These are phyloP conservation scores for Lepidium sativum DNA, from an alignment of 345 rosid species.

Conservation along the genomic window DNA sequence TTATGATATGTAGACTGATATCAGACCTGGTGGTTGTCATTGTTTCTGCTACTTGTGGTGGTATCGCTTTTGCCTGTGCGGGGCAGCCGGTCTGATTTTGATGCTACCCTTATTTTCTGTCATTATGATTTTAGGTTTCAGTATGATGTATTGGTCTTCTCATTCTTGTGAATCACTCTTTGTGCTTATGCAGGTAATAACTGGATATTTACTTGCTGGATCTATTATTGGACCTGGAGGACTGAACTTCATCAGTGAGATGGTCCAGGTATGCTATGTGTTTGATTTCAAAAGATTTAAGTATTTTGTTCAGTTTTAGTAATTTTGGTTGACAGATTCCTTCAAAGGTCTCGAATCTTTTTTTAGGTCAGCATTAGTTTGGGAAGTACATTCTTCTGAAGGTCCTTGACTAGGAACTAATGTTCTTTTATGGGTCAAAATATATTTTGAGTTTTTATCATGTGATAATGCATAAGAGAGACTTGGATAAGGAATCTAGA, in stretches of 20 bases:
- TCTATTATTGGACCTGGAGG: conserved; percentile 92
- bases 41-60: conserved; percentile 97
- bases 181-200: conserved; percentile 56
- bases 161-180: neutral
- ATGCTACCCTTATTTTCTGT: neutral
- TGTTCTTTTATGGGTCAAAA: neutral
- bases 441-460: neutral
- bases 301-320: neutral
- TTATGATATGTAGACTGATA: conserved; percentile 56
- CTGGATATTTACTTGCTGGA: conserved; percentile 89
- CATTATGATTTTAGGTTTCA: neutral
- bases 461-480: neutral
- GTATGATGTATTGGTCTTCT: neutral
- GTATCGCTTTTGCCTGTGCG: conserved; percentile 97
- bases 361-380: neutral
- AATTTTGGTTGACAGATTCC: neutral
- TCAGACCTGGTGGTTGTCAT: conserved; percentile 91
- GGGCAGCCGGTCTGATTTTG: conserved; percentile 78
- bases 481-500: neutral
- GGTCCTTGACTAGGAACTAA: neutral
- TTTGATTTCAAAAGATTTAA: neutral
- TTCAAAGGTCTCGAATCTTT: neutral
- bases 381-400: neutral
- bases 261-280: conserved; percentile 74
- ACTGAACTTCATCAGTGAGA: conserved; percentile 76